Conservation (phyloP, 768 basidiomycete genomes). For the Cubamyces sp. region DNA sequence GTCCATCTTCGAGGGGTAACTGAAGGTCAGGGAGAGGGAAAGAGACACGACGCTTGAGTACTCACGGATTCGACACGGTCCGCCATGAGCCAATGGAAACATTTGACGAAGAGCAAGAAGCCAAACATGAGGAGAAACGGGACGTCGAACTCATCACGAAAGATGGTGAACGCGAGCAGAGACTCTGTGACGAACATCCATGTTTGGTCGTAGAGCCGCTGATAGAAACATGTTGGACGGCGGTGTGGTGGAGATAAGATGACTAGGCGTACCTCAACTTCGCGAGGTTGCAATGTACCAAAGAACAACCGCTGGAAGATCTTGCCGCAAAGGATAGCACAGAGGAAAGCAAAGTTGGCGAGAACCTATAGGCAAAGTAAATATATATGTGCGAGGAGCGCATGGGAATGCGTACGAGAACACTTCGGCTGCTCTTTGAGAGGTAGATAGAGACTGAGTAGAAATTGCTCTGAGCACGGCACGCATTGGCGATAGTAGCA, state of each 20-base stretch:
- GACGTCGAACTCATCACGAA: constrained; percentile 93
- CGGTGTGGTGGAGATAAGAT: not conserved
- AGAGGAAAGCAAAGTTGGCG: constrained; percentile 85
- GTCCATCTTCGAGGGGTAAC: constrained; percentile 75
- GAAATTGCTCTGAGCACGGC: constrained; percentile 86
- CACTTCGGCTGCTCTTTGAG: constrained; percentile 91
- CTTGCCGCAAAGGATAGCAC: constrained; percentile 76
- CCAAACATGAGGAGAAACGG: constrained; percentile 93
- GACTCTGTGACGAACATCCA: constrained; percentile 99
- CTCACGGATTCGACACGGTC: constrained; percentile 96
- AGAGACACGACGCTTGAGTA: constrained; percentile 23
- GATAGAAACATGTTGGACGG: constrained; percentile 9
- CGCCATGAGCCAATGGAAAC: constrained; percentile 96
- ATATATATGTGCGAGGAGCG: not conserved
- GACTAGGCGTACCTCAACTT: constrained; percentile 76
- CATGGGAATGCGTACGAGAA: constrained; percentile 62
- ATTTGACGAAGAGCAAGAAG: constrained; percentile 92
- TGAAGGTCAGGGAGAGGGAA: not conserved
- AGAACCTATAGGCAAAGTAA: constrained; percentile 60
- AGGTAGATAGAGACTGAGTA: constrained; percentile 92
- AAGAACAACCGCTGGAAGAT: constrained; percentile 89
- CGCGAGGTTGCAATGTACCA: constrained; percentile 81
- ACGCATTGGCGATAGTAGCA: constrained; percentile 76
- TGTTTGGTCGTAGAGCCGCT: constrained; percentile 94
- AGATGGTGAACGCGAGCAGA: constrained; percentile 94